A percentile compares a stretch with the other conserved stretches of the same genome.
Evolutionary conservation across 2,329 filamentous ascomycete genomes (phyloP).

Genomic region (Xenosphaeropsis pyriputrescens): DNA sequence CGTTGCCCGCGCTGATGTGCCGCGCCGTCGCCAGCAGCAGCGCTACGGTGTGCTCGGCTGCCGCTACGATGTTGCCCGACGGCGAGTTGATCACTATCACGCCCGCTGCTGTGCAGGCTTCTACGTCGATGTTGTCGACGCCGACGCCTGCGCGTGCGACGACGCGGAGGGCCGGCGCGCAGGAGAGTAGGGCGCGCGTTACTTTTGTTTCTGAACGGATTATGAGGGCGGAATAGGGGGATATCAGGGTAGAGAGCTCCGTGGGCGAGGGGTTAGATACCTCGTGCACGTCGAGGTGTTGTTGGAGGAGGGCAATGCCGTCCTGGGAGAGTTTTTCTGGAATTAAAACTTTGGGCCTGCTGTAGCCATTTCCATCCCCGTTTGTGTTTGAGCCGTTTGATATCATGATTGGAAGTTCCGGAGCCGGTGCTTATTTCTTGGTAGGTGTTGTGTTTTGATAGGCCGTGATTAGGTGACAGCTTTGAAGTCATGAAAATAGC

Average conservation of each 20-base stretch:
- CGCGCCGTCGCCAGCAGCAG: slow-evolving; percentile 61
- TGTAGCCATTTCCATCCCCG: no score
- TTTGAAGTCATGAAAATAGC: no score
- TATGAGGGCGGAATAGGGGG: slow-evolving; percentile 61
- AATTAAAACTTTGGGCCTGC: slow-evolving; percentile 40
- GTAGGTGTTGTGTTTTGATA: no score
- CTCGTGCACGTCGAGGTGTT: slow-evolving; percentile 55
- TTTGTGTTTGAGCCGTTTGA: no score
- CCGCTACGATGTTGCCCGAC: slow-evolving; percentile 66
- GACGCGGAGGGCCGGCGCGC: slow-evolving; percentile 56
- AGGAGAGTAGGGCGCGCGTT: slow-evolving; percentile 49
- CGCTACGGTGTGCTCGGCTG: slow-evolving; percentile 64
- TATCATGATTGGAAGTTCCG: no score
- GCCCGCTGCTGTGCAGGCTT: slow-evolving; percentile 55
- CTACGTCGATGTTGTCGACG: slow-evolving; percentile 70
- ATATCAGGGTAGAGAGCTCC: slow-evolving; percentile 52
- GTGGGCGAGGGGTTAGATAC: slow-evolving; percentile 44
- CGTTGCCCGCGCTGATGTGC: slow-evolving; percentile 56
- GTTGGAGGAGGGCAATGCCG: slow-evolving; percentile 53
- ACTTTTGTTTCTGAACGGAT: slow-evolving; percentile 75
- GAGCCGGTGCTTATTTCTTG: no score
- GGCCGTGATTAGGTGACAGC: no score
- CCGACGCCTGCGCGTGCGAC: slow-evolving; percentile 71
- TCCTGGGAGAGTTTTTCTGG: slow-evolving; percentile 72
- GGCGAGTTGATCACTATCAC: slow-evolving; percentile 73